phyloP scores from a whole-genome alignment of 108 stramenopile genomes.

The Pseudonitzschia pungens region DNA sequence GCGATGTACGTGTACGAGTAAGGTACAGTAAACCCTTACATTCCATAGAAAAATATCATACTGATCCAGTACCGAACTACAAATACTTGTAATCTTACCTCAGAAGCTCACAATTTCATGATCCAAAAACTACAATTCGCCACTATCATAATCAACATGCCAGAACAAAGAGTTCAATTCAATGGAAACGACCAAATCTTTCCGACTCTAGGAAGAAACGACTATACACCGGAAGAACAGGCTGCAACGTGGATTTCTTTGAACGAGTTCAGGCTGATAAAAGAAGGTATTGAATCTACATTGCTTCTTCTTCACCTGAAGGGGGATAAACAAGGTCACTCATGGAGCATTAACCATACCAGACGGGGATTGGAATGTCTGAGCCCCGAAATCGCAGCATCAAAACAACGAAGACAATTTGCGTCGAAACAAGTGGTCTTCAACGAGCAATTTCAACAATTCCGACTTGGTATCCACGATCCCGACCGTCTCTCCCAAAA shows the following conservation, averaged over 20 bases:
- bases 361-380: conserved; percentile 23
- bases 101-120: neutral
- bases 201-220: neutral
- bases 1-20: too few relatives aligned
- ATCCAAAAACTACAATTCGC: neutral
- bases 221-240: conserved; percentile 14
- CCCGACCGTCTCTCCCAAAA: conserved; percentile 14
- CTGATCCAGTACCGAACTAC: too few relatives aligned
- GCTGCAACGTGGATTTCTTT: conserved; percentile 13
- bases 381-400: conserved; percentile 14
- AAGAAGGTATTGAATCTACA: neutral
- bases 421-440: conserved; percentile 18
- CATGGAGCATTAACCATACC: neutral
- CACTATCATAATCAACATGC: neutral
- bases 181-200: neutral
- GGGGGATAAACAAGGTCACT: neutral
- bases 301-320: conserved; percentile 1
- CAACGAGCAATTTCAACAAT: conserved; percentile 21
- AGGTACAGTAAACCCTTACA: too few relatives aligned
- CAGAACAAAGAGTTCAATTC: neutral
- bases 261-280: conserved; percentile 12
- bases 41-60: too few relatives aligned
- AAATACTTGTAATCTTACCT: too few relatives aligned
- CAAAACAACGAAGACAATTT: neutral
- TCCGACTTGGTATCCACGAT: conserved; percentile 1